Conservation (phyloP, 257 asterid genomes). For the Solanum gandarillasii region DNA sequence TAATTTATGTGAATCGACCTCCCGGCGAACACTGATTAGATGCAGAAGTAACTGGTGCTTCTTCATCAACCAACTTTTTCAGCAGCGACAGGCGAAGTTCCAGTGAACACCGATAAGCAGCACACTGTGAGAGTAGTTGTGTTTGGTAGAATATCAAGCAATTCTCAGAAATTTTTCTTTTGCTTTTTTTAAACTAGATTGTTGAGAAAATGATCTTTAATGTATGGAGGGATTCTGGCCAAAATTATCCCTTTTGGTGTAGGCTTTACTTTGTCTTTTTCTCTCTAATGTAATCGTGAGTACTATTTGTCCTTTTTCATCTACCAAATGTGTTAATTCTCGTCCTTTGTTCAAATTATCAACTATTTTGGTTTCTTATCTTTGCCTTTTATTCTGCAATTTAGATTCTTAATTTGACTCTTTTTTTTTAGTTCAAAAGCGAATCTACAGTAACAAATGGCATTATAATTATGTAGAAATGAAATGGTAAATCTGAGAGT, state of each 20-base stretch:
- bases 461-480: neutral
- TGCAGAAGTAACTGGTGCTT: neutral
- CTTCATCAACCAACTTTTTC: neutral
- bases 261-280: too few species aligned
- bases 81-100: neutral
- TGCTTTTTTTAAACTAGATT: neutral
- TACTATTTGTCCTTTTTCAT: neutral
- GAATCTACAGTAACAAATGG: neutral
- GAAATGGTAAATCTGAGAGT: neutral
- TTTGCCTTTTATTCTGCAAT: neutral
- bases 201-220: neutral
- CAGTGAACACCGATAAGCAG: neutral
- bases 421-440: neutral
- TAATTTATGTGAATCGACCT: neutral
- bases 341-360: neutral
- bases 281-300: neutral
- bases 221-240: neutral
- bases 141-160: neutral
- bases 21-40: neutral
- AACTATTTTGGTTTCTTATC: neutral
- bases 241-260: neutral
- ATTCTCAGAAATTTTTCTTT: neutral
- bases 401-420: neutral
- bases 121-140: neutral
- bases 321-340: neutral